Evolutionary conservation across 192 early-diverging fungal genomes (phyloP).

Genomic region (Podila epigama): DNA sequence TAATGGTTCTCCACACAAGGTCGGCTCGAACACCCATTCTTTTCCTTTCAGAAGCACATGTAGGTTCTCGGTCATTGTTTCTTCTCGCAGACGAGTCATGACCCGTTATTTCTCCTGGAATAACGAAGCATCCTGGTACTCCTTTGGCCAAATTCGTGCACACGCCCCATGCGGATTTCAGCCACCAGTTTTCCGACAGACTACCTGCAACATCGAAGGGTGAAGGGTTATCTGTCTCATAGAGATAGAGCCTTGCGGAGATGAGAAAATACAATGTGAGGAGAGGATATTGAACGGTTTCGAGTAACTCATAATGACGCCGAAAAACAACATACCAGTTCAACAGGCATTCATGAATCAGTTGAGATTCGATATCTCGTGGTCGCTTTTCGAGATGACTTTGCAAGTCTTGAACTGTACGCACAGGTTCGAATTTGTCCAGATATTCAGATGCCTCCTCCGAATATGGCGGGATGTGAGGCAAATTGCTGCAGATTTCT

Average conservation of each 20-base stretch:
- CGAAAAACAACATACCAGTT: slow-evolving; percentile 17
- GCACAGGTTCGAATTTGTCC: slow-evolving; percentile 21
- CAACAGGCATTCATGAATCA: slow-evolving; percentile 25
- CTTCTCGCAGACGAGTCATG: slow-evolving; percentile 27
- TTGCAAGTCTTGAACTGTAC: slow-evolving; percentile 7
- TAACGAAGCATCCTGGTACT: slow-evolving; percentile 16
- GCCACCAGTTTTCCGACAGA: slow-evolving; percentile 18
- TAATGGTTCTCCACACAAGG: slow-evolving; percentile 18
- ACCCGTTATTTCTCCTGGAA: slow-evolving; percentile 13
- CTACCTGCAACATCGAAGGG: slow-evolving; percentile 18
- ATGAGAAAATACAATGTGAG: no score
- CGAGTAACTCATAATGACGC: no score
- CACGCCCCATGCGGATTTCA: slow-evolving; percentile 21
- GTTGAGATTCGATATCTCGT: slow-evolving; percentile 12
- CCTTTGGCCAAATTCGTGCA: slow-evolving; percentile 17
- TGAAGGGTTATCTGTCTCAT: slow-evolving; percentile 20
- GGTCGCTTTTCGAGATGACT: slow-evolving; percentile 14
- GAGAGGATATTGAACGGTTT: no score
- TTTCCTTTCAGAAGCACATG: slow-evolving; percentile 9
- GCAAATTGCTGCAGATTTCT: slow-evolving; percentile 21
- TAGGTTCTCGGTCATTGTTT: slow-evolving; percentile 5
- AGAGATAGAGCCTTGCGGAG: slow-evolving; percentile 16
- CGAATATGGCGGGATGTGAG: slow-evolving; percentile 6
- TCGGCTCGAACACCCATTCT: slow-evolving; percentile 14
- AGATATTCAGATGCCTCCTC: slow-evolving; percentile 19